Percentiles rank a stretch among this genome's conserved stretches.
Conservation (phyloP, 208 protist genomes). For the Acanthamoeba lenticulata region DNA sequence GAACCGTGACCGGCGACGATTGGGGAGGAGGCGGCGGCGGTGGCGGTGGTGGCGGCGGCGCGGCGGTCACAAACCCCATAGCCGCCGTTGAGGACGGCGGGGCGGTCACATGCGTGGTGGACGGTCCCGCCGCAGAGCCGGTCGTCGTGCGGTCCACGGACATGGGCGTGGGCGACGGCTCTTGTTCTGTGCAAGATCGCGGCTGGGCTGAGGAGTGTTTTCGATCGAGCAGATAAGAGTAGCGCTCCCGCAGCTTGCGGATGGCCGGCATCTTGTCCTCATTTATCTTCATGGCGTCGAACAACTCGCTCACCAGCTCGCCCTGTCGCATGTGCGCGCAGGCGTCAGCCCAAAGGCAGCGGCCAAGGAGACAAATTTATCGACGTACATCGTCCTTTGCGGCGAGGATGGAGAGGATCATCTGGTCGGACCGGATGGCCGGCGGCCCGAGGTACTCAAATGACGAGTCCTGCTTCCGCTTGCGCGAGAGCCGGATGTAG, state of each 20-base stretch:
- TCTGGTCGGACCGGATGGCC: background rate
- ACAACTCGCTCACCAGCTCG: constrained; percentile 33
- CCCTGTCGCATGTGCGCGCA: too few relatives aligned
- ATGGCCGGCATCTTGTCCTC: constrained; percentile 43
- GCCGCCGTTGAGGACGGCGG: too few relatives aligned
- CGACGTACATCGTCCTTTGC: constrained; percentile 27
- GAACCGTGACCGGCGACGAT: background rate
- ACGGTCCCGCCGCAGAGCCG: too few relatives aligned
- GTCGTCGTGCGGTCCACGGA: too few relatives aligned
- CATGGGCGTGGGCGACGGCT: background rate
- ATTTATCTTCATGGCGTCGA: constrained; percentile 61
- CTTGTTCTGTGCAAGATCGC: background rate
- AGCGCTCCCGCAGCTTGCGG: background rate
- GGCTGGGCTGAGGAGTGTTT: background rate
- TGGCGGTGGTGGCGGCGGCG: background rate
- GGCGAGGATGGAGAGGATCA: constrained; percentile 10
- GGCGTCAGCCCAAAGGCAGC: background rate
- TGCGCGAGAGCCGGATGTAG: constrained; percentile 23
- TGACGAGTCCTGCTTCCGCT: background rate
- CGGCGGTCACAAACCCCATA: too few relatives aligned
- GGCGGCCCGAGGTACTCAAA: constrained; percentile 54
- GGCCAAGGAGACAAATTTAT: too few relatives aligned
- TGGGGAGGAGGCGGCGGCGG: background rate
- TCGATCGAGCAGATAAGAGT: background rate
- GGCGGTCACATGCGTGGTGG: too few relatives aligned